These are phyloP conservation scores for Solanum aculeatissimum DNA, from an alignment of 305 asterid species.

Conservation along the genomic window DNA sequence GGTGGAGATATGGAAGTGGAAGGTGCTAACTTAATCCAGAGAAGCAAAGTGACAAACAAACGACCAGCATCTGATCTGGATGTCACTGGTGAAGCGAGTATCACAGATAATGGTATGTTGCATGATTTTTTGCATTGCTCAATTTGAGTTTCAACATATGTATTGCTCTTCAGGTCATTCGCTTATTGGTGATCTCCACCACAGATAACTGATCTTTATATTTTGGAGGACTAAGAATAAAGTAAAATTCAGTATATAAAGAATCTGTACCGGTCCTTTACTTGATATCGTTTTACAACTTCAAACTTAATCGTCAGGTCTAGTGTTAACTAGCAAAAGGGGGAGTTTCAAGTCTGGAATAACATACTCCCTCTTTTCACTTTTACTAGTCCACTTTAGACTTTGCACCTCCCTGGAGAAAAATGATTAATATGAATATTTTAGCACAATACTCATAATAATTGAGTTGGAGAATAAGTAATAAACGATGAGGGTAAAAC, in stretches of 20 bases:
- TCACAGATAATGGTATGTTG: constrained; percentile 11
- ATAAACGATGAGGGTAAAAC: too few relatives aligned
- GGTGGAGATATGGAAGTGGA: background rate
- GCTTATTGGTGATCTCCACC: background rate
- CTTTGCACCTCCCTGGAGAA: too few relatives aligned
- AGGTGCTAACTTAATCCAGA: background rate
- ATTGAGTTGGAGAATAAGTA: too few relatives aligned
- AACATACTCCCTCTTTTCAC: too few relatives aligned
- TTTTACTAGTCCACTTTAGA: too few relatives aligned
- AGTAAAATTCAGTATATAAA: background rate
- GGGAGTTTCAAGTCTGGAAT: background rate
- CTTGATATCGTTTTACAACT: background rate
- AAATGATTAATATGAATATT: too few relatives aligned
- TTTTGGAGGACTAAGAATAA: background rate
- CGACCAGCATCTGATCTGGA: constrained; percentile 19
- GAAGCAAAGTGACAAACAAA: constrained; percentile 13
- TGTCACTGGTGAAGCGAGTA: background rate
- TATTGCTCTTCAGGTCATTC: background rate
- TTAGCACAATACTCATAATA: too few relatives aligned
- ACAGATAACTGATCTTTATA: background rate
- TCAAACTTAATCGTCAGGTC: background rate
- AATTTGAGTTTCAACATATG: background rate
- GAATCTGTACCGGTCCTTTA: background rate
- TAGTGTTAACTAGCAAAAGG: background rate
- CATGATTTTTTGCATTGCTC: background rate